phyloP scores from a whole-genome alignment of 2,329 filamentous ascomycete species.

The Colletotrichum sp. region DNA sequence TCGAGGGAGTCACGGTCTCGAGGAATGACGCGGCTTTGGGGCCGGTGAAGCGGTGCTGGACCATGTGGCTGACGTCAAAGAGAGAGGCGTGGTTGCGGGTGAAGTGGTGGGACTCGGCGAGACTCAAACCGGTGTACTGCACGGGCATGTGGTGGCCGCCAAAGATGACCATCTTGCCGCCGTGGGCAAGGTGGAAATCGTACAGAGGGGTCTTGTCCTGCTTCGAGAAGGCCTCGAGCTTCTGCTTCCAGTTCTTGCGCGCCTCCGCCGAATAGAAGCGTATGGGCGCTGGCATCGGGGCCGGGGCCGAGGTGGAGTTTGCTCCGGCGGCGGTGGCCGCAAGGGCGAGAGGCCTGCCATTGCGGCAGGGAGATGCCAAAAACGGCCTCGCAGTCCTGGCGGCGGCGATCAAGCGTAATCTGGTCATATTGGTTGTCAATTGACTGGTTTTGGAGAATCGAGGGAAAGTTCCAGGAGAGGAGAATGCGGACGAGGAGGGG shows the following conservation, averaged over 20 bases:
- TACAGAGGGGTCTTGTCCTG: constrained; percentile 76
- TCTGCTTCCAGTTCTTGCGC: constrained; percentile 20
- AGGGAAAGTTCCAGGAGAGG: background rate
- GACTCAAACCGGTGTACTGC: constrained; percentile 79
- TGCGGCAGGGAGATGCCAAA: background rate
- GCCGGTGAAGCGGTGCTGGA: constrained; percentile 84
- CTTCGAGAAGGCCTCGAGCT: constrained; percentile 28
- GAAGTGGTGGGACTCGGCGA: constrained; percentile 87
- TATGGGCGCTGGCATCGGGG: background rate
- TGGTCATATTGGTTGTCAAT: background rate
- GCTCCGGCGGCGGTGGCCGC: background rate
- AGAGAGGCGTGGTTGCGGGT: constrained; percentile 87
- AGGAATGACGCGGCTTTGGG: constrained; percentile 82
- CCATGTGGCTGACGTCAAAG: constrained; percentile 98
- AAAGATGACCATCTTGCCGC: constrained; percentile 96
- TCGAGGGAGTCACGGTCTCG: constrained; percentile 81
- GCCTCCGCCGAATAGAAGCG: constrained; percentile 10
- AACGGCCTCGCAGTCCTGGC: constrained; percentile 9
- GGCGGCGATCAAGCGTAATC: constrained; percentile 9
- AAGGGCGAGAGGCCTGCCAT: background rate
- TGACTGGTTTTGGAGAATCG: background rate
- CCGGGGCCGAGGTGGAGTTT: constrained; percentile 1
- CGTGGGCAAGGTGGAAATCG: constrained; percentile 77
- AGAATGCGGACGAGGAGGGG: background rate
- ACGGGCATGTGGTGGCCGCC: constrained; percentile 93